phyloP scores from a whole-genome alignment of 805 yeast species.

The Suhomyces kilbournensis region DNA sequence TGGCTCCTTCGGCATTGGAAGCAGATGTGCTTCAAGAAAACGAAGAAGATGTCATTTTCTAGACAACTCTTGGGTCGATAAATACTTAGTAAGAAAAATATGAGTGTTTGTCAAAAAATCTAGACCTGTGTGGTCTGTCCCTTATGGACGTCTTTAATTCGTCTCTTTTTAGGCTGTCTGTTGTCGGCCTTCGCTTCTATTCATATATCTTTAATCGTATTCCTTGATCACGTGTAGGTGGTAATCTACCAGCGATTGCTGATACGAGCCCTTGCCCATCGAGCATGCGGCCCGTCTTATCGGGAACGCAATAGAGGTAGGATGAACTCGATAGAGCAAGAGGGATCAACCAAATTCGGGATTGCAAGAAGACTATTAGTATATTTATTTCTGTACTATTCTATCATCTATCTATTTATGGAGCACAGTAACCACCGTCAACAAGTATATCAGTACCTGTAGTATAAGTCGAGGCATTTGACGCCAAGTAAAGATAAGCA shows the following conservation, averaged over 20 bases:
- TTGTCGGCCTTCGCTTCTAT: not conserved
- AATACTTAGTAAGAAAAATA: too few species aligned
- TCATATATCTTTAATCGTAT: not conserved
- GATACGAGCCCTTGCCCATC: not conserved
- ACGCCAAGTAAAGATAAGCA: slow-evolving; percentile 44
- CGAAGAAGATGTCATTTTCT: slow-evolving; percentile 47
- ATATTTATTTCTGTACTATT: not conserved
- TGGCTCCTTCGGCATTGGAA: slow-evolving; percentile 15
- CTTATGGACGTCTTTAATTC: not conserved
- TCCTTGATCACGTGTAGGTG: not conserved
- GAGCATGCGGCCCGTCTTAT: not conserved
- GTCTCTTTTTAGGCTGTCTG: not conserved
- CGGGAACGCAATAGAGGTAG: not conserved
- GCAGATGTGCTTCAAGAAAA: slow-evolving; percentile 36
- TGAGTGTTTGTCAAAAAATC: not conserved
- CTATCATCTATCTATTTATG: slow-evolving; percentile 1
- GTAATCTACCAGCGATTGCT: not conserved
- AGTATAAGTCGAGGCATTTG: slow-evolving; percentile 42
- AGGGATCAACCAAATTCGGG: too few species aligned
- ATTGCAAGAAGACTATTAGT: not conserved
- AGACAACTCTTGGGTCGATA: slow-evolving; percentile 1
- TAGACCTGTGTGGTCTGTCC: not conserved
- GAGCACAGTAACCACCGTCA: slow-evolving; percentile 43
- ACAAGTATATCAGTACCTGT: slow-evolving; percentile 46
- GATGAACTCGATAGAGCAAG: too few species aligned